phyloP scores from a whole-genome alignment of 1,284 basidiomycete genomes.

The Mrakiaceae sp. region DNA sequence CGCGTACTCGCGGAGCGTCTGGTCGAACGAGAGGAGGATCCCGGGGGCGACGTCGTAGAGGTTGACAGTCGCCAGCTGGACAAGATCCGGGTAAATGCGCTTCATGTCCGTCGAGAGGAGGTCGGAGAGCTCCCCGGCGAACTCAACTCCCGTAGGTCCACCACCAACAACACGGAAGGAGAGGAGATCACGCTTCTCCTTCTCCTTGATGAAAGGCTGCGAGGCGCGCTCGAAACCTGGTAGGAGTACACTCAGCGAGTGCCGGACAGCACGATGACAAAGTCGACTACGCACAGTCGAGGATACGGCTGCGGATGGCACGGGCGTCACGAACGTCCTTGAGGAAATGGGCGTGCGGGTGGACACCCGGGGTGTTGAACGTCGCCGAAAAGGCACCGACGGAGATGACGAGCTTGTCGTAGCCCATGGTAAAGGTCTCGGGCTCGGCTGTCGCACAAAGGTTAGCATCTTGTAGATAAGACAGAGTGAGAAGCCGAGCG shows the following conservation, averaged over 20 bases:
- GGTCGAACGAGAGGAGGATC: constrained; percentile 71
- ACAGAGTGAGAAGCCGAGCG: neutral
- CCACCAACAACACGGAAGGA: constrained; percentile 69
- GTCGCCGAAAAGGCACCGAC: constrained; percentile 75
- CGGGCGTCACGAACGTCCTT: constrained; percentile 73
- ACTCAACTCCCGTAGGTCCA: constrained; percentile 56
- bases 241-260: constrained; percentile 7
- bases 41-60: constrained; percentile 69
- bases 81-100: constrained; percentile 36
- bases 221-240: constrained; percentile 64
- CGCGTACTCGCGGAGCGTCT: constrained; percentile 45
- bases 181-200: constrained; percentile 53
- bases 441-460: constrained; percentile 13
- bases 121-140: constrained; percentile 75
- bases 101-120: constrained; percentile 55
- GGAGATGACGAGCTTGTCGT: constrained; percentile 72
- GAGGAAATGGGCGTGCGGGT: constrained; percentile 66
- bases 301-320: constrained; percentile 60
- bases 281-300: constrained; percentile 46
- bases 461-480: neutral
- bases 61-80: constrained; percentile 53
- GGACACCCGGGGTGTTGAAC: constrained; percentile 43
- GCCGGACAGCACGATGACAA: neutral
- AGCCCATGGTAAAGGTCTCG: constrained; percentile 45
- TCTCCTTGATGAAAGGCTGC: constrained; percentile 54